Evolutionary conservation across 75 land plant species (phyloP).

Genomic region (Pseudotsuga menziesii): DNA sequence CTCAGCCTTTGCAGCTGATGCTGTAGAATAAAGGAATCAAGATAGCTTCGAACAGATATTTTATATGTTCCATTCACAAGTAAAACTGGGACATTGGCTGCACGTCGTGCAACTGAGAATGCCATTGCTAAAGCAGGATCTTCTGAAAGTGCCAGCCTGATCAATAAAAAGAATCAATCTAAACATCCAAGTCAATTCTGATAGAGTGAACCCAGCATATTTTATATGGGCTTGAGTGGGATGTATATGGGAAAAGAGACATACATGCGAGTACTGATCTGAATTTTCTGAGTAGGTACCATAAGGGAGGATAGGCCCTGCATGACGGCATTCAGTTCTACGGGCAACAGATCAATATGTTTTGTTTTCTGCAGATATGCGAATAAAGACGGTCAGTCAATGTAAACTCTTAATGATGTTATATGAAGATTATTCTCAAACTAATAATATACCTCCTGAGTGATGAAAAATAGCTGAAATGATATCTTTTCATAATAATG

Average conservation of each 20-base stretch:
- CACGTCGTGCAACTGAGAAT: conserved; percentile 87
- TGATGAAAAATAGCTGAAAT: conserved; percentile 83
- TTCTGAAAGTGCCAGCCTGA: conserved; percentile 82
- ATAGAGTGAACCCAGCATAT: not conserved
- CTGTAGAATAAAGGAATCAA: conserved; percentile 97
- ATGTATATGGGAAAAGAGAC: conserved; percentile 13
- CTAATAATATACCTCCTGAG: conserved; percentile 73
- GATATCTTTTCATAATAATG: conserved; percentile 89
- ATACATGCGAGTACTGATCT: conserved; percentile 70
- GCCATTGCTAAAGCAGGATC: conserved; percentile 98
- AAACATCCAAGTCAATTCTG: not conserved
- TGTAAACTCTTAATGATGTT: not conserved
- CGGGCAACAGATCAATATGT: conserved; percentile 56
- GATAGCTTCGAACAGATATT: conserved; percentile 69
- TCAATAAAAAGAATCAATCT: not conserved
- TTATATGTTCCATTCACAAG: conserved; percentile 94
- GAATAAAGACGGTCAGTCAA: not conserved
- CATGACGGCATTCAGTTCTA: conserved; percentile 54
- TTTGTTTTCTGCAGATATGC: conserved; percentile 60
- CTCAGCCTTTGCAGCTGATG: conserved; percentile 76
- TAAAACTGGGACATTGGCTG: conserved; percentile 87
- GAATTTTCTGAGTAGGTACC: conserved; percentile 65
- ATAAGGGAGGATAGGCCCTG: conserved; percentile 68
- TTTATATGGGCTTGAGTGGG: not conserved
- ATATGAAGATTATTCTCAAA: not conserved